Evolutionary conservation across 2,329 filamentous ascomycete genomes (phyloP).

Genomic region (Clonostachys rhizophaga): DNA sequence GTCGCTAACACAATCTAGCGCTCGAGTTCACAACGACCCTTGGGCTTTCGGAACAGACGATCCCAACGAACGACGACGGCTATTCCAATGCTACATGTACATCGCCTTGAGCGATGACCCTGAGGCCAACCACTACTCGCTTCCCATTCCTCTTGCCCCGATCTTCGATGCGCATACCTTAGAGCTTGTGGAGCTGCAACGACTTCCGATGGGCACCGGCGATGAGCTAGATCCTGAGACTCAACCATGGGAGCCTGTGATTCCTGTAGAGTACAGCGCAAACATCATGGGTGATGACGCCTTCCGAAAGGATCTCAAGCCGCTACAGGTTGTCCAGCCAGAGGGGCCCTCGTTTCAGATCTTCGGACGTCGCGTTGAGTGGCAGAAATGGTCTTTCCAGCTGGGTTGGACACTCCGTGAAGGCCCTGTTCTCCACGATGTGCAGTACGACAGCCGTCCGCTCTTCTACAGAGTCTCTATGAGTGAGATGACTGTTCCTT

Average conservation of each 20-base stretch:
- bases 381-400: slow-evolving; percentile 65
- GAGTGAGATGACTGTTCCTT: slow-evolving; percentile 68
- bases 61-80: not conserved
- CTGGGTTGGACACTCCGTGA: slow-evolving; percentile 68
- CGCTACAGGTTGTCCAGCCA: slow-evolving; percentile 41
- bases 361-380: slow-evolving; percentile 37
- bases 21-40: not conserved
- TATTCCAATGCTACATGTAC: slow-evolving; percentile 12
- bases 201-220: not conserved
- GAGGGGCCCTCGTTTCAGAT: slow-evolving; percentile 34
- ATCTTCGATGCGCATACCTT: slow-evolving; percentile 9
- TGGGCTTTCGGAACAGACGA: not conserved
- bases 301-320: slow-evolving; percentile 47
- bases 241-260: not conserved
- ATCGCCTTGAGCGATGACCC: slow-evolving; percentile 3
- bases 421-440: slow-evolving; percentile 63
- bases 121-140: slow-evolving; percentile 9
- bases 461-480: slow-evolving; percentile 64
- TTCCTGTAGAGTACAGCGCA: slow-evolving; percentile 5
- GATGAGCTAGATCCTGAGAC: not conserved
- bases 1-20: not conserved
- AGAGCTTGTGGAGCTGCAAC: slow-evolving; percentile 3
- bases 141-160: slow-evolving; percentile 7
- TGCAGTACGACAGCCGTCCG: slow-evolving; percentile 60
- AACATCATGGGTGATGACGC: not conserved